phyloP scores from a whole-genome alignment of 768 basidiomycete species.

The Phaffia australis region DNA sequence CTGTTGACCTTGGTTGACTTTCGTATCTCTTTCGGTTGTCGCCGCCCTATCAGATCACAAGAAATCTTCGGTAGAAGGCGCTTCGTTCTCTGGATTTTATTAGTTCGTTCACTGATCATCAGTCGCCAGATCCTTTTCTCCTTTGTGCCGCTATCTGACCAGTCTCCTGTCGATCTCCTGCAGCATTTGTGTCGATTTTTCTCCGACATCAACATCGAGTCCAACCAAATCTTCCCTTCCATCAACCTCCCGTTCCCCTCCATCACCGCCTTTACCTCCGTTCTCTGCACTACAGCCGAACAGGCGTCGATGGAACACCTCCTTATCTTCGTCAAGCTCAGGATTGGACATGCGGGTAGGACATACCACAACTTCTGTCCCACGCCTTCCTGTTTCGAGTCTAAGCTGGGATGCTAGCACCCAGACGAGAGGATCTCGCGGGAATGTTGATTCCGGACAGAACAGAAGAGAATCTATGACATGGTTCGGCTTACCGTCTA shows the following conservation, averaged over 20 bases:
- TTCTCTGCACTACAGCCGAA: slow-evolving; percentile 35
- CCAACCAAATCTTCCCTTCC: slow-evolving; percentile 38
- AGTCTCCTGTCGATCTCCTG: slow-evolving; percentile 53
- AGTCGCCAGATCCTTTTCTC: not conserved
- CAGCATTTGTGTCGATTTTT: slow-evolving; percentile 83
- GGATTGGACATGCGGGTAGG: not conserved
- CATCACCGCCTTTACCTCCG: slow-evolving; percentile 31
- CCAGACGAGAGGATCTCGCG: slow-evolving; percentile 24
- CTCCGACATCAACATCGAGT: slow-evolving; percentile 49
- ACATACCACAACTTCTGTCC: no score
- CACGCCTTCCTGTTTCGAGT: no score
- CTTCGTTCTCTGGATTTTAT: slow-evolving; percentile 8
- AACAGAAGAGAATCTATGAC: slow-evolving; percentile 31
- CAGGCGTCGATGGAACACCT: slow-evolving; percentile 19
- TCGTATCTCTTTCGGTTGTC: not conserved
- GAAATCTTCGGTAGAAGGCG: not conserved
- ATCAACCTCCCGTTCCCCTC: slow-evolving; percentile 37
- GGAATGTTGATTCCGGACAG: slow-evolving; percentile 30
- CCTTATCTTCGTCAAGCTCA: slow-evolving; percentile 3
- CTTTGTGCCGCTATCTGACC: not conserved
- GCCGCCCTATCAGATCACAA: not conserved
- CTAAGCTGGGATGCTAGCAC: no score
- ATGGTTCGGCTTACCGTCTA: no score
- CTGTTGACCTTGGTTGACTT: not conserved
- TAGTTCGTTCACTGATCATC: not conserved